A percentile compares a stretch with the other conserved stretches of the same genome.
Evolutionary conservation across 2,329 filamentous ascomycete species (phyloP).

Genomic region (Samsoniella hepiali): DNA sequence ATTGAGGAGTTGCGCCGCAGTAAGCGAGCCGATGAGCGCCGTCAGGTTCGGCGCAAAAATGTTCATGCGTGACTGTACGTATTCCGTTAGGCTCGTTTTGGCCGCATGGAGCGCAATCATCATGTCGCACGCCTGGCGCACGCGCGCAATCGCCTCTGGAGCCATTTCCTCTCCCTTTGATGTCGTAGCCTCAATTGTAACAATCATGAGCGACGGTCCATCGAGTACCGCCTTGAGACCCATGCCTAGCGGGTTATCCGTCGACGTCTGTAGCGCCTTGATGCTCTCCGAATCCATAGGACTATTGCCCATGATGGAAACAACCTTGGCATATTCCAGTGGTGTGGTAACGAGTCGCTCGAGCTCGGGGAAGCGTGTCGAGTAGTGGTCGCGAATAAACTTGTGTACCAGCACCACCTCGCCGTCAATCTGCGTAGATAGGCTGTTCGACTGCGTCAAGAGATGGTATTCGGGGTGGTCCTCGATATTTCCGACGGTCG

Average conservation of each 20-base stretch:
- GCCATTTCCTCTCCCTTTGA: constrained; percentile 77
- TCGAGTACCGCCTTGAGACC: constrained; percentile 80
- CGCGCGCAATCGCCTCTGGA: constrained; percentile 68
- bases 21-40: constrained; percentile 83
- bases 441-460: constrained; percentile 80
- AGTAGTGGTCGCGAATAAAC: constrained; percentile 94
- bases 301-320: constrained; percentile 88
- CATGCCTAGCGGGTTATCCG: constrained; percentile 72
- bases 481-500: constrained; percentile 77
- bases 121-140: constrained; percentile 80
- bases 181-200: constrained; percentile 89
- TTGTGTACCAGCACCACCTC: constrained; percentile 94
- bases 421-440: constrained; percentile 89
- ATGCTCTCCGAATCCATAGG: constrained; percentile 80
- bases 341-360: constrained; percentile 88
- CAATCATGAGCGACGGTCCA: constrained; percentile 89
- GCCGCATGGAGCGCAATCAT: constrained; percentile 82
- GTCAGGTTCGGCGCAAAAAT: constrained; percentile 94
- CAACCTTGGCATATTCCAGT: constrained; percentile 91
- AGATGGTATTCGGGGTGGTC: constrained; percentile 90
- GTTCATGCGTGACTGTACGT: constrained; percentile 95
- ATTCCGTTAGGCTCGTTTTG: constrained; percentile 83
- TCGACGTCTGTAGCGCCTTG: constrained; percentile 71
- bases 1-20: constrained; percentile 94
- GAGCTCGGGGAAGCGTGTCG: constrained; percentile 85